These are phyloP conservation scores for Claviceps sp. DNA, from an alignment of 2,329 filamentous ascomycete species.

Conservation along the genomic window DNA sequence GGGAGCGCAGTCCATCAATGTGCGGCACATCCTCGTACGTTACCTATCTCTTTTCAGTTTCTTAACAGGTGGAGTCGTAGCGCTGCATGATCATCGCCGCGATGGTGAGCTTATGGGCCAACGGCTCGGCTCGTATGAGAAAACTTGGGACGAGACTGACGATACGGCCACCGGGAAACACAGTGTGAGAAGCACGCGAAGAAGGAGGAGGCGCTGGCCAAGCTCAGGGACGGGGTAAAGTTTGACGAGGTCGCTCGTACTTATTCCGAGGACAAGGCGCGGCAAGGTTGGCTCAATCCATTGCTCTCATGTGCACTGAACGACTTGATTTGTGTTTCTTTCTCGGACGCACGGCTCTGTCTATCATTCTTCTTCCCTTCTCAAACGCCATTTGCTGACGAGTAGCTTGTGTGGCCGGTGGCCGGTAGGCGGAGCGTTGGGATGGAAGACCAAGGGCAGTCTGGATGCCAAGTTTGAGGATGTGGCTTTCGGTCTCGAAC, in stretches of 20 bases:
- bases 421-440: slow-evolving; percentile 49
- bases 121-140: not conserved
- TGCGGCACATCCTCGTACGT: slow-evolving; percentile 54
- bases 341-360: too few species aligned
- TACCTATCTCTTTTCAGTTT: not conserved
- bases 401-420: too few species aligned
- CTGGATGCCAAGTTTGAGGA: slow-evolving; percentile 58
- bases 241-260: slow-evolving; percentile 64
- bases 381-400: not conserved
- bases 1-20: slow-evolving; percentile 57
- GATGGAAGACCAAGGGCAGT: slow-evolving; percentile 58
- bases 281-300: slow-evolving; percentile 32
- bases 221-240: slow-evolving; percentile 51
- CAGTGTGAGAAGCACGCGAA: slow-evolving; percentile 64
- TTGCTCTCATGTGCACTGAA: not conserved
- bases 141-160: not conserved
- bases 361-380: not conserved
- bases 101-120: not conserved
- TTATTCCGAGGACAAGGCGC: slow-evolving; percentile 66
- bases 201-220: slow-evolving; percentile 61
- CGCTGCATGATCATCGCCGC: not conserved
- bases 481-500: slow-evolving; percentile 55
- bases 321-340: not conserved
- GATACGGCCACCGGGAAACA: not conserved
- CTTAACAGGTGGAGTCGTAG: too few species aligned